These are phyloP conservation scores for Leucocoprinus birnbaumii DNA, from an alignment of 768 basidiomycete species.

Conservation along the genomic window DNA sequence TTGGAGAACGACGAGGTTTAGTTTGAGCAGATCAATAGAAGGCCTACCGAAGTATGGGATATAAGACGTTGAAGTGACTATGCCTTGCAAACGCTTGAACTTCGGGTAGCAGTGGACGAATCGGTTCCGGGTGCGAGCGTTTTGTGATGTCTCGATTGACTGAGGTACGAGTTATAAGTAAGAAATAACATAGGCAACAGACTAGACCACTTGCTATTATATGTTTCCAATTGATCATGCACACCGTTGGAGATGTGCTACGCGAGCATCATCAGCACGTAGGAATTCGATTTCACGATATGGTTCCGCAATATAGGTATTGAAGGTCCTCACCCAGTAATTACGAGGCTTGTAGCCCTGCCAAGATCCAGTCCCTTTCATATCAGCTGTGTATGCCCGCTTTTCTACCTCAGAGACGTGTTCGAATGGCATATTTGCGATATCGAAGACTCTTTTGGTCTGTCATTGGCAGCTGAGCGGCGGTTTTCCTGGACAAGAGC, in stretches of 20 bases:
- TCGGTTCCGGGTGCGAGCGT: constrained; percentile 42
- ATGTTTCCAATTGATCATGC: constrained; percentile 62
- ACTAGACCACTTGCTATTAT: constrained; percentile 45
- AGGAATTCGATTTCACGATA: not conserved
- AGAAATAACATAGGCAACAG: not conserved
- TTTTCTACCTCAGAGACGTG: constrained; percentile 42
- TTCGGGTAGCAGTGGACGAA: constrained; percentile 52
- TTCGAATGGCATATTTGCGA: constrained; percentile 45
- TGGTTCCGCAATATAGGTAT: constrained; percentile 27
- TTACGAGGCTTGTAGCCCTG: constrained; percentile 45
- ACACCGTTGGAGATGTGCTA: constrained; percentile 65
- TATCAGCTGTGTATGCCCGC: constrained; percentile 28
- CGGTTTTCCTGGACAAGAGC: not conserved
- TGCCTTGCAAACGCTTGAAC: constrained; percentile 47
- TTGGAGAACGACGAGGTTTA: too few species aligned
- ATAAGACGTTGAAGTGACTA: constrained; percentile 50
- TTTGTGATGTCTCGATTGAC: constrained; percentile 49
- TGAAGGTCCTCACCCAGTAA: too few species aligned
- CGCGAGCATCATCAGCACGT: not conserved
- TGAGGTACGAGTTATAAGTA: not conserved
- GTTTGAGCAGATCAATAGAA: not conserved
- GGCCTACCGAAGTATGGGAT: constrained; percentile 41
- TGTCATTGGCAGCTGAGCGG: constrained; percentile 15
- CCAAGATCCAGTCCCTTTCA: constrained; percentile 44
- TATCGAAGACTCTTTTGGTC: constrained; percentile 46